Base-by-base conservation (phyloP, 2,329 filamentous ascomycete genomes). In the Neocucurbitaria cava region DNA sequence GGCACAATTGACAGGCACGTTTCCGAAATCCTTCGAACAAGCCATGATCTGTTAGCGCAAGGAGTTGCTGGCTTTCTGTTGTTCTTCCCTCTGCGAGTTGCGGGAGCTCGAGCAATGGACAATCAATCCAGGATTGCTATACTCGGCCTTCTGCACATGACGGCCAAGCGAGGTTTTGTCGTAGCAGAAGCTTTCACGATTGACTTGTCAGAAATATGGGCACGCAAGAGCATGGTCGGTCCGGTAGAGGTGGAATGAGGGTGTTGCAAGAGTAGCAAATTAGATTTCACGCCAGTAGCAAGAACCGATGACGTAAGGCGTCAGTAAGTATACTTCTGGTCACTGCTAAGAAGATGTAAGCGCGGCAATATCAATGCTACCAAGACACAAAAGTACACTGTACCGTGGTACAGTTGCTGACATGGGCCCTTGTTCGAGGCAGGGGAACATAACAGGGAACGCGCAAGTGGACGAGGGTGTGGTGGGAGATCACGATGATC, bases 51-150 rank as follows among this genome's bases (percentile, higher is more conserved):
- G 7, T 41, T 71, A 18, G 49, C 41, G 9, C 47, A 46, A 15
- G 66, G 67, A 1, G 42, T 58, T 26, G 56, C 66, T 9, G 67
- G 68, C 2, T 38, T 69, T 1, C 30, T 70, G 3, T 30, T 70
- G 10, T 66, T 71, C 52, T 68, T 70, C 31, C 68, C 68, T 17
- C 41, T 70, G 9, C 55, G 68, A n/a, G 66, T 71, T 7, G 66
- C 66, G 8, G 68, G 68, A 15, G 68, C 67, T 1, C 58, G 66
- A 28, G 62, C 59, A 7, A 43, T 18, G 13, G 49, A 65, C 17
- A 8, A 5, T 3, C 10, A 9, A 11, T 54, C 54, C 11, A 59
- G 52, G 40, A 20, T 48, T 5, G 43, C 49, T 6, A 62, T 67
- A 15, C 36, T 66, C 21, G 31, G 46, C 11, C 46, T 66, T 3